Percentiles rank a stretch among this genome's conserved stretches.
phyloP scores from a whole-genome alignment of 1,284 basidiomycete genomes.

The Ganoderma sinense region DNA sequence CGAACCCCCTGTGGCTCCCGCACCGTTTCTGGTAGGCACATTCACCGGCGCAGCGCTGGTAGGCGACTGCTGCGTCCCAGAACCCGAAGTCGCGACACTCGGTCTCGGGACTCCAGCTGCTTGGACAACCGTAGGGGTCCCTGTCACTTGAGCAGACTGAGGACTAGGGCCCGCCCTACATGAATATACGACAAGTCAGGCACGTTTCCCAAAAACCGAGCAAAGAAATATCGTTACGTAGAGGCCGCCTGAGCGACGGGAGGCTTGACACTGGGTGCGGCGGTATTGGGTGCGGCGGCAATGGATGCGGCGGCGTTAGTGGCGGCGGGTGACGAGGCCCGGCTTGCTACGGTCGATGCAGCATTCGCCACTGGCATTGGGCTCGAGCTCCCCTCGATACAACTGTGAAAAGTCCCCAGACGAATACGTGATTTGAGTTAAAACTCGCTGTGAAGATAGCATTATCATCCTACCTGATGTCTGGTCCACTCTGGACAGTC shows the following conservation, averaged over 20 bases:
- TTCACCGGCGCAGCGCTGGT: neutral
- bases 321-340: neutral
- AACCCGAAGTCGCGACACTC: neutral
- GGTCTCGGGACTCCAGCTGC: neutral
- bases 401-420: conserved; percentile 32
- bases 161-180: neutral
- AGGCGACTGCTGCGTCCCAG: neutral
- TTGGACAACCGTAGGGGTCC: neutral
- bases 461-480: conserved; percentile 41
- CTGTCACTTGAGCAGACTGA: neutral
- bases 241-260: neutral
- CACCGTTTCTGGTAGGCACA: conserved; percentile 24
- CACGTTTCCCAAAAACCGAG: neutral
- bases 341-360: conserved; percentile 9
- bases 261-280: neutral
- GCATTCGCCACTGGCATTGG: conserved; percentile 9
- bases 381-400: conserved; percentile 27
- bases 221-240: neutral
- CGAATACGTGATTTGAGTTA: neutral
- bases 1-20: conserved; percentile 19
- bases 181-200: too few relatives aligned
- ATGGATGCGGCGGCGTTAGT: too few relatives aligned
- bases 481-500: conserved; percentile 53
- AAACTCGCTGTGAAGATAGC: neutral
- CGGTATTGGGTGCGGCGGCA: neutral